Percentiles rank a stretch among this genome's conserved stretches.
Evolutionary conservation across 2,329 filamentous ascomycete species (phyloP).

Genomic region (Fusarium udum): DNA sequence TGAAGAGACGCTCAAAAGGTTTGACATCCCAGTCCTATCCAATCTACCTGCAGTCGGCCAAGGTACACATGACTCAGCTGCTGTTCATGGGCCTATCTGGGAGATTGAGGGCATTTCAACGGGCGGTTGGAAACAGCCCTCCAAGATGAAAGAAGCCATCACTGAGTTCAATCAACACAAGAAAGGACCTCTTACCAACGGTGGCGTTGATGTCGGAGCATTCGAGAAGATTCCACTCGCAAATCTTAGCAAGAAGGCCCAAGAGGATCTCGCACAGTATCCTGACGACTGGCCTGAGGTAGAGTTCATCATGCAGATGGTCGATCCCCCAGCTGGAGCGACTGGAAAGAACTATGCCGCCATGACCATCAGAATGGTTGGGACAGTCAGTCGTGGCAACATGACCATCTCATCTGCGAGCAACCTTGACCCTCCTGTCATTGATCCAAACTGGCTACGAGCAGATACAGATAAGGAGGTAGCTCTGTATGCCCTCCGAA

Average conservation of each 20-base stretch:
- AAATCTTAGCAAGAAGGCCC: background rate
- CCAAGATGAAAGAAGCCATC: background rate
- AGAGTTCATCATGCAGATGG: conserved; percentile 38
- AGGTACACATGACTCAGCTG: background rate
- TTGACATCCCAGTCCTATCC: background rate
- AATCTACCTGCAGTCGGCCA: background rate
- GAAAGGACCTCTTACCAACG: background rate
- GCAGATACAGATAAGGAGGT: conserved; percentile 55
- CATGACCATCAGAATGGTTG: conserved; percentile 45
- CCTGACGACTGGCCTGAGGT: conserved; percentile 50
- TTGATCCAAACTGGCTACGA: conserved; percentile 57
- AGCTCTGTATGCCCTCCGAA: conserved; percentile 33
- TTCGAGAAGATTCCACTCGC: background rate
- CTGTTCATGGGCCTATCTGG: background rate
- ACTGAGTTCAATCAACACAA: background rate
- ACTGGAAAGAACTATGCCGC: conserved; percentile 30
- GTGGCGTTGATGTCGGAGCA: background rate
- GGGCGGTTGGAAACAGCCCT: background rate
- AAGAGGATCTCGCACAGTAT: conserved; percentile 27
- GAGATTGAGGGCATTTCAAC: background rate
- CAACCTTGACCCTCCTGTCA: conserved; percentile 49
- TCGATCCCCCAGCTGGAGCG: background rate
- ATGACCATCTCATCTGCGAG: conserved; percentile 50
- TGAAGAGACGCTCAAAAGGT: background rate
- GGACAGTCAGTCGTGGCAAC: conserved; percentile 55